Evolutionary conservation across 345 rosid genomes (phyloP).

Genomic region (Erysimum cheiranthoides): DNA sequence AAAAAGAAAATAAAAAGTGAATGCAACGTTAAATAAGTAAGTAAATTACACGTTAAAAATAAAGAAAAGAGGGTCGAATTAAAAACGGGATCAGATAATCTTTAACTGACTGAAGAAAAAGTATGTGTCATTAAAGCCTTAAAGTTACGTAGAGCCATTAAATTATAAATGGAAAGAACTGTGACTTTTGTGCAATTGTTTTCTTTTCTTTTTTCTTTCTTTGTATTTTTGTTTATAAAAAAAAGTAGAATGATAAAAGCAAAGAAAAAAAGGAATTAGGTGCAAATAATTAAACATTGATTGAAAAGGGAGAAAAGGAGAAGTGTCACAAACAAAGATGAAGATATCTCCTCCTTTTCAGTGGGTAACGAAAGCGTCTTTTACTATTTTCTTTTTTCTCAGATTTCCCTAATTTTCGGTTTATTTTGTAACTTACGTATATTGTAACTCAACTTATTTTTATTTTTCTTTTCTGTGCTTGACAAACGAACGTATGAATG

Average conservation of each 20-base stretch:
- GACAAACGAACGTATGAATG: constrained; percentile 29
- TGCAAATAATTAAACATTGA: constrained; percentile 41
- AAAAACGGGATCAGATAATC: neutral
- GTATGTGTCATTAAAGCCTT: neutral
- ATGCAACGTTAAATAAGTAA: neutral
- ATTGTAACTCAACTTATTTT: neutral
- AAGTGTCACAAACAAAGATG: constrained; percentile 39
- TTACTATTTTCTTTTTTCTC: neutral
- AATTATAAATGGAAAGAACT: neutral
- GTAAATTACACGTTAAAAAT: neutral
- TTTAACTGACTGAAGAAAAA: neutral
- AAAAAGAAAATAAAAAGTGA: neutral
- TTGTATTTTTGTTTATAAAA: neutral
- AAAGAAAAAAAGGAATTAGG: neutral
- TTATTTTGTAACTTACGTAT: constrained; percentile 21
- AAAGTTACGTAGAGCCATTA: constrained; percentile 14
- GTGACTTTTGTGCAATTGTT: constrained; percentile 9
- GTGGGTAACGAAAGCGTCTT: constrained; percentile 21
- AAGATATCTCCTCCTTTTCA: constrained; percentile 40
- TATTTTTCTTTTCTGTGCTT: neutral
- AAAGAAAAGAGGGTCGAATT: neutral
- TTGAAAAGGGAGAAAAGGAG: constrained; percentile 29
- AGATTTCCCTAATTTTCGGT: constrained; percentile 34
- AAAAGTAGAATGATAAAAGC: neutral
- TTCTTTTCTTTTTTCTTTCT: neutral